Evolutionary conservation across 257 asterid species (phyloP).

Genomic region (Solanum ahanhuiri): DNA sequence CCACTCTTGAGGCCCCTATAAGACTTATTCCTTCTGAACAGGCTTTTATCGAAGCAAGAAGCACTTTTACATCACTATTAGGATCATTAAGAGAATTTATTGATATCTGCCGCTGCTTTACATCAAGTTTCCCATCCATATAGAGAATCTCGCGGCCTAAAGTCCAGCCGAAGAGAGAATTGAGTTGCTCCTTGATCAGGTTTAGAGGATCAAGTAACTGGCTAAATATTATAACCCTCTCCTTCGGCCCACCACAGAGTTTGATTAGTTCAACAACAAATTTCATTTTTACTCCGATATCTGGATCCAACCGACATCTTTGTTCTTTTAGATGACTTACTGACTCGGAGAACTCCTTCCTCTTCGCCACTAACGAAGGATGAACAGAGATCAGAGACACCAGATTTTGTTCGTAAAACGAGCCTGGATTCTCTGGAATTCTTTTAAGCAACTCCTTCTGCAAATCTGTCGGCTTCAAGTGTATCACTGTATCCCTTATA

Average conservation of each 20-base stretch:
- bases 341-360: not conserved
- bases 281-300: not conserved
- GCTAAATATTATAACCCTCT: not conserved
- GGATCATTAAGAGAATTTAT: conserved; percentile 41
- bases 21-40: conserved; percentile 71
- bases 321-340: not conserved
- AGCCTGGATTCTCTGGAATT: not conserved
- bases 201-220: not conserved
- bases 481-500: conserved; percentile 31
- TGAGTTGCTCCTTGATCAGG: not conserved
- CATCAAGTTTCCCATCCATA: conserved; percentile 35
- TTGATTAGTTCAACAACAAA: not conserved
- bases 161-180: not conserved
- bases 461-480: not conserved
- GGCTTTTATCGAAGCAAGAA: conserved; percentile 59
- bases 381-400: not conserved
- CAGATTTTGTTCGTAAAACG: not conserved
- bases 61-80: conserved; percentile 32
- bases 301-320: not conserved
- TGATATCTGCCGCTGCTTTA: conserved; percentile 29
- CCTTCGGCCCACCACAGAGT: not conserved
- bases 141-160: not conserved
- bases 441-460: not conserved
- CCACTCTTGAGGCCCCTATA: conserved; percentile 79
- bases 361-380: not conserved